These are phyloP conservation scores for Chrysosporium queenslandicum DNA, from an alignment of 2,329 filamentous ascomycete species.

Conservation along the genomic window DNA sequence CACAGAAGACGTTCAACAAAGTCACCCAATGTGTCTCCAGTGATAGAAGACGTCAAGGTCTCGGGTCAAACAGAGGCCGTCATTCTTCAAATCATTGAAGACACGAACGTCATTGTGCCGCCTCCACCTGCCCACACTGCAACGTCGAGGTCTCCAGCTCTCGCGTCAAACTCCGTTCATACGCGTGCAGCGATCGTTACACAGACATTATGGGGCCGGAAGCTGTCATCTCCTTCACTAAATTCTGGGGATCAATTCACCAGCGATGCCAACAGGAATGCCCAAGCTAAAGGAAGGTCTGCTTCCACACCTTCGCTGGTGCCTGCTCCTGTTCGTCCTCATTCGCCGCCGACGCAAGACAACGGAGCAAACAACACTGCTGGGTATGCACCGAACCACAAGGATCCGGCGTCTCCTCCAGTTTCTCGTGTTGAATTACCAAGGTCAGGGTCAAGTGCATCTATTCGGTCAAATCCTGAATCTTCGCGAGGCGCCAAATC, in stretches of 20 bases:
- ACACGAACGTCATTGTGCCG: constrained; percentile 25
- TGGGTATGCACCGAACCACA: background rate
- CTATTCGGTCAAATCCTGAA: background rate
- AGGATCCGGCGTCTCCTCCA: background rate
- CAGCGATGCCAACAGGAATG: background rate
- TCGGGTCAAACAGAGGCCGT: constrained; percentile 28
- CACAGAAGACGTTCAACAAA: constrained; percentile 21
- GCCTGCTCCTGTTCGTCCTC: background rate
- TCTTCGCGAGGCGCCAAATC: background rate
- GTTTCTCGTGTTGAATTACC: background rate
- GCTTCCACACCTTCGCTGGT: constrained; percentile 3
- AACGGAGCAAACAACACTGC: background rate
- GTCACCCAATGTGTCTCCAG: constrained; percentile 21
- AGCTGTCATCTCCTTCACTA: background rate
- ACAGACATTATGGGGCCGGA: background rate
- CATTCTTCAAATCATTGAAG: constrained; percentile 32
- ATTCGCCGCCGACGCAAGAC: background rate
- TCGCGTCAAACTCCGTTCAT: background rate
- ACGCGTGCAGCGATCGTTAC: background rate
- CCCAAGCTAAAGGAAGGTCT: background rate
- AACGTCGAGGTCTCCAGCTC: background rate
- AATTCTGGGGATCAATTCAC: background rate
- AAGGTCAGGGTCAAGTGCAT: background rate
- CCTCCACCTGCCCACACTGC: constrained; percentile 20
- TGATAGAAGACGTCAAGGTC: constrained; percentile 25